These are phyloP conservation scores for Phialophora tarda DNA, from an alignment of 2,329 filamentous ascomycete genomes.

Conservation along the genomic window DNA sequence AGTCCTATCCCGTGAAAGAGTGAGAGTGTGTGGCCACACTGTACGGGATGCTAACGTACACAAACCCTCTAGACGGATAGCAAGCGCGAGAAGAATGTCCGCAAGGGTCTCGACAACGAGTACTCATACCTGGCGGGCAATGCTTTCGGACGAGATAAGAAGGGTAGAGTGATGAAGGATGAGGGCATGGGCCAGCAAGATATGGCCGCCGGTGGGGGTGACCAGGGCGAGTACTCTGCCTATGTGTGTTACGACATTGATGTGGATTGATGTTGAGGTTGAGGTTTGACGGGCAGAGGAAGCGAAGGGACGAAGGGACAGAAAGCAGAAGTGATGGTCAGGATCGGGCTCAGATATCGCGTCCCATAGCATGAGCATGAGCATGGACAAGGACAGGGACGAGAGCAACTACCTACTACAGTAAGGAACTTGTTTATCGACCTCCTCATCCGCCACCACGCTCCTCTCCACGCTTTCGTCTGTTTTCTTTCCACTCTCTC, in stretches of 20 bases:
- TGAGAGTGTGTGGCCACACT: not conserved
- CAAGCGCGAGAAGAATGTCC: constrained; percentile 82
- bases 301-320: not conserved
- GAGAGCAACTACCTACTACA: no score
- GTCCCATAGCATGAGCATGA: no score
- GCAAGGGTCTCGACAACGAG: constrained; percentile 76
- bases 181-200: constrained; percentile 79
- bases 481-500: no score
- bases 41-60: constrained; percentile 1
- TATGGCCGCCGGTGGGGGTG: constrained; percentile 59
- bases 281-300: not conserved
- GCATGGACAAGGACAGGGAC: no score
- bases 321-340: not conserved
- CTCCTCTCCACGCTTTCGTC: no score
- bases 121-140: constrained; percentile 96
- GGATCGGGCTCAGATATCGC: no score
- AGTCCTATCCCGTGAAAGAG: constrained; percentile 42
- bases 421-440: no score
- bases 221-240: constrained; percentile 85
- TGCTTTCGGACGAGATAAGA: constrained; percentile 91
- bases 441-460: no score
- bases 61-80: constrained; percentile 68
- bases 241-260: constrained; percentile 98
- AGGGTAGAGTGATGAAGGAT: constrained; percentile 88
- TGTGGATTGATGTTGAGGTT: constrained; percentile 54